Evolutionary conservation across 805 yeast genomes (phyloP).

Genomic region (Suhomyces faveliae): DNA sequence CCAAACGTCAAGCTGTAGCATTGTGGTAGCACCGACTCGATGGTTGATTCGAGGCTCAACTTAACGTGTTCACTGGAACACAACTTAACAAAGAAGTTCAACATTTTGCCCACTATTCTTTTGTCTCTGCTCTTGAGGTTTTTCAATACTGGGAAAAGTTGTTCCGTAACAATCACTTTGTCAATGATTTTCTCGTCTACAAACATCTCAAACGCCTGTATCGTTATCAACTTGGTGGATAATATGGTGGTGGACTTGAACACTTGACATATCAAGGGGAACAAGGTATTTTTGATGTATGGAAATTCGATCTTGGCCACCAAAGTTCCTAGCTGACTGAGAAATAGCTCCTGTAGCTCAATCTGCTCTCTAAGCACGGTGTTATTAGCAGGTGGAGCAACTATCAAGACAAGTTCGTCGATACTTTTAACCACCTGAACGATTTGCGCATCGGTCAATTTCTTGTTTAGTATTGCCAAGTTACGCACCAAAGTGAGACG

Average conservation of each 20-base stretch:
- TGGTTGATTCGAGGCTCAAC: conserved; percentile 29
- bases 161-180: conserved; percentile 68
- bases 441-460: conserved; percentile 54
- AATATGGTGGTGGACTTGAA: conserved; percentile 84
- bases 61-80: conserved; percentile 41
- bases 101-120: conserved; percentile 52
- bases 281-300: conserved; percentile 68
- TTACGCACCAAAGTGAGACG: conserved; percentile 42
- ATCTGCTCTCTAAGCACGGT: conserved; percentile 31
- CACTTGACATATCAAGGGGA: conserved; percentile 67
- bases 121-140: conserved; percentile 77
- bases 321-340: conserved; percentile 42
- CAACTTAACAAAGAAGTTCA: conserved; percentile 52
- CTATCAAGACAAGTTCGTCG: conserved; percentile 32
- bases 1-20: conserved; percentile 33
- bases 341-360: conserved; percentile 51
- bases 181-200: conserved; percentile 65
- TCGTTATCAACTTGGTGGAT: conserved; percentile 69
- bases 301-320: conserved; percentile 59
- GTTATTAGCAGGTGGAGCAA: conserved; percentile 23
- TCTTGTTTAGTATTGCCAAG: conserved; percentile 44
- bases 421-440: conserved; percentile 46
- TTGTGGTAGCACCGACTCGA: conserved; percentile 30
- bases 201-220: conserved; percentile 57
- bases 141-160: conserved; percentile 73